These are phyloP conservation scores for Colletotrichum tropicicola DNA, from an alignment of 2,329 filamentous ascomycete genomes.

Conservation along the genomic window DNA sequence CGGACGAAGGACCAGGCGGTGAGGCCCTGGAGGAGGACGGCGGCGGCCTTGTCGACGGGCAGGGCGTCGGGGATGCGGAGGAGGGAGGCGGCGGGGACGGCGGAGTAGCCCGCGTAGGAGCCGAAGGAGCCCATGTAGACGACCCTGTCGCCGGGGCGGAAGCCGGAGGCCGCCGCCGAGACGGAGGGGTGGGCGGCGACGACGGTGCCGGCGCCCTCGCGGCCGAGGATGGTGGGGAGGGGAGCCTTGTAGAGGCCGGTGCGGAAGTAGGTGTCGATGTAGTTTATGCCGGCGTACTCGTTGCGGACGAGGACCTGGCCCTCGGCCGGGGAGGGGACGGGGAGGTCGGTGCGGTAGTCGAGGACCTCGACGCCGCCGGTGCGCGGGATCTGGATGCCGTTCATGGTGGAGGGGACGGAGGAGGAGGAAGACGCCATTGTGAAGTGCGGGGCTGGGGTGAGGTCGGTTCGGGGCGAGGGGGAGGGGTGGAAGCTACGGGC, in stretches of 20 bases:
- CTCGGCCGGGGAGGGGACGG: conserved; percentile 73
- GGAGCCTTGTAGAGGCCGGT: conserved; percentile 79
- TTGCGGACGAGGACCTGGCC: conserved; percentile 84
- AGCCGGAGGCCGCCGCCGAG: conserved; percentile 47
- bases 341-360: conserved; percentile 74
- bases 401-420: conserved; percentile 62
- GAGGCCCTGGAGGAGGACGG: conserved; percentile 80
- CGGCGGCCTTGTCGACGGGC: conserved; percentile 69
- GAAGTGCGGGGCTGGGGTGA: conserved; percentile 16
- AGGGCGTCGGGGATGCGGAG: conserved; percentile 72
- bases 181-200: conserved; percentile 65
- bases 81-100: conserved; percentile 60
- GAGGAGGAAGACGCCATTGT: conserved; percentile 22
- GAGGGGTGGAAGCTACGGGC: background rate
- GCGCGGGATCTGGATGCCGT: conserved; percentile 76
- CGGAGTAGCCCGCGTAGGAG: conserved; percentile 66
- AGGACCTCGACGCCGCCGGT: conserved; percentile 78
- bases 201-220: conserved; percentile 80
- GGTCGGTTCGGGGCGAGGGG: background rate
- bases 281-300: conserved; percentile 83
- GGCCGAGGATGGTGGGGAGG: conserved; percentile 80
- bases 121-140: conserved; percentile 67
- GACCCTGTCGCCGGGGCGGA: conserved; percentile 75
- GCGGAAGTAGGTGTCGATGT: conserved; percentile 92
- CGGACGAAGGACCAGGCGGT: conserved; percentile 83